A percentile compares a stretch with the other conserved stretches of the same genome.
These are phyloP conservation scores for Pichia norvegensis DNA, from an alignment of 1,139 yeast genomes.

Conservation along the genomic window DNA sequence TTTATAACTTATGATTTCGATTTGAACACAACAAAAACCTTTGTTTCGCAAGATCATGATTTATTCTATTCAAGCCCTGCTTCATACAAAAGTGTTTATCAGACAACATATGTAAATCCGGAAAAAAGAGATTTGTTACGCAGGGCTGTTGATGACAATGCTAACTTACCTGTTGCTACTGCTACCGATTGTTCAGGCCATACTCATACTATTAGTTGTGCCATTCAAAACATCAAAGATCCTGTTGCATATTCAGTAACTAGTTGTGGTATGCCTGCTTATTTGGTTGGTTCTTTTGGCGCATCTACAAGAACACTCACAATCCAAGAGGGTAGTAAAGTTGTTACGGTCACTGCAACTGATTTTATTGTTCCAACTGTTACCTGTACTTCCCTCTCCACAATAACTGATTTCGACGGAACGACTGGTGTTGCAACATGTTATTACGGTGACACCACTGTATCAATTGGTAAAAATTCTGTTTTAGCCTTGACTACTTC, in stretches of 20 bases:
- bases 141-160: neutral
- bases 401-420: neutral
- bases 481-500: neutral
- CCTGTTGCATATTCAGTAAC: neutral
- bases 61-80: too few species aligned
- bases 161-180: neutral
- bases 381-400: neutral
- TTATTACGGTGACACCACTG: neutral
- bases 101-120: too few species aligned
- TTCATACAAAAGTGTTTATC: too few species aligned
- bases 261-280: neutral
- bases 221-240: neutral
- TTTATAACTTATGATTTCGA: neutral
- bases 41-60: too few species aligned
- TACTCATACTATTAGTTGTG: neutral
- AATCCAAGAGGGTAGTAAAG: neutral
- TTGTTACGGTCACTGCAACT: neutral
- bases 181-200: neutral
- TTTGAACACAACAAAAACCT: too few species aligned
- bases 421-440: neutral
- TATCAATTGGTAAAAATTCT: neutral
- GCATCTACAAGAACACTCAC: neutral
- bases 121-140: too few species aligned
- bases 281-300: neutral
- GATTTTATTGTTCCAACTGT: neutral